Percentiles rank a stretch among this genome's conserved stretches.
These are phyloP conservation scores for Acer negundo DNA, from an alignment of 345 rosid genomes.

Conservation along the genomic window DNA sequence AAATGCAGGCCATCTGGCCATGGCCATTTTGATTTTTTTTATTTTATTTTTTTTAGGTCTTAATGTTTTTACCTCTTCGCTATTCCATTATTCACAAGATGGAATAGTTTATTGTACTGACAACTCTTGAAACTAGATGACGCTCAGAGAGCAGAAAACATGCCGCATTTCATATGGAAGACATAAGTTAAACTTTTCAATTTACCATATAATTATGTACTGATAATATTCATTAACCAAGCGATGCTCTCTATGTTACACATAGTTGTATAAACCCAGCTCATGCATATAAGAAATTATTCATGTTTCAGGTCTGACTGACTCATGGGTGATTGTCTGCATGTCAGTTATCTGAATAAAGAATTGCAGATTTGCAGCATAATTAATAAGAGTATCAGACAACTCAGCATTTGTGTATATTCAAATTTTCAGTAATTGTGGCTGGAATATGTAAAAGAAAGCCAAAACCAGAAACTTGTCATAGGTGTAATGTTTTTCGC, in stretches of 20 bases:
- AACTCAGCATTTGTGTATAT: background rate
- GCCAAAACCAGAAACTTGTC: background rate
- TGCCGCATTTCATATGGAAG: background rate
- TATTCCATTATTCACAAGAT: background rate
- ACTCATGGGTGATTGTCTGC: background rate
- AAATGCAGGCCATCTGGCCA: background rate
- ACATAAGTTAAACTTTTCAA: background rate
- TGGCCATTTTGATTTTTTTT: background rate
- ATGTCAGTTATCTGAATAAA: background rate
- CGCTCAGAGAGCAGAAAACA: background rate
- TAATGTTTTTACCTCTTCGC: background rate
- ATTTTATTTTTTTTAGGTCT: background rate
- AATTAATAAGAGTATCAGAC: background rate
- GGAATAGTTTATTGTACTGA: background rate
- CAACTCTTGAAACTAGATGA: background rate
- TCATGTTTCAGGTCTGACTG: background rate
- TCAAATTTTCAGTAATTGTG: background rate
- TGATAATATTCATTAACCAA: background rate
- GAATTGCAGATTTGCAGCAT: background rate
- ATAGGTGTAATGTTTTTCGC: background rate
- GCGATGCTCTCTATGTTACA: background rate
- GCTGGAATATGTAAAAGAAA: background rate
- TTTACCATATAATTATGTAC: background rate
- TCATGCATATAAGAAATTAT: background rate
- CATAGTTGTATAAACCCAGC: background rate